Conservation (phyloP, 768 basidiomycete species). For the Cantharellus cinnabarinus region DNA sequence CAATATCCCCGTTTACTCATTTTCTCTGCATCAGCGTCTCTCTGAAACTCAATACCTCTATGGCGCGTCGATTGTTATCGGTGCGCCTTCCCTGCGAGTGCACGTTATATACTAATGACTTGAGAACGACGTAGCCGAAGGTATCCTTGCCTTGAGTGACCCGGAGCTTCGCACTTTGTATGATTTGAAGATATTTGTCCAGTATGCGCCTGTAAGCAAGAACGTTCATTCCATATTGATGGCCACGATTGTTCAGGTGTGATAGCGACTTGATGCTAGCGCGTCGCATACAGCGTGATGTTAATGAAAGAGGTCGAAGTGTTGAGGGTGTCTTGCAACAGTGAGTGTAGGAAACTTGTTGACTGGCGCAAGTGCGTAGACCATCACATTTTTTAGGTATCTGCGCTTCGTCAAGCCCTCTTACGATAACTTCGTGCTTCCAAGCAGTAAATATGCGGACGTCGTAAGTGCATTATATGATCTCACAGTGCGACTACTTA, state of each 20-base stretch:
- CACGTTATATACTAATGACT: conserved; percentile 13
- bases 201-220: conserved; percentile 14
- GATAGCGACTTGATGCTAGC: conserved; percentile 97
- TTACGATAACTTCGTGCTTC: conserved; percentile 83
- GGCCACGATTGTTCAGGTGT: conserved; percentile 22
- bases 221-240: not conserved
- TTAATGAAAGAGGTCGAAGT: conserved; percentile 66
- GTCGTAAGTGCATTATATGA: conserved; percentile 32
- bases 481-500: not conserved
- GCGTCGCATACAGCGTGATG: conserved; percentile 71
- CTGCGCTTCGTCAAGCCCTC: conserved; percentile 88
- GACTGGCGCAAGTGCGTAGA: not conserved
- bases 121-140: conserved; percentile 34
- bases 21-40: conserved; percentile 68
- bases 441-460: conserved; percentile 72
- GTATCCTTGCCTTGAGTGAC: conserved; percentile 79
- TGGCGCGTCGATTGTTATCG: conserved; percentile 81
- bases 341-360: conserved; percentile 22
- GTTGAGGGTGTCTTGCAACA: conserved; percentile 82
- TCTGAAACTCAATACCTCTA: conserved; percentile 74
- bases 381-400: conserved; percentile 31
- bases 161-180: conserved; percentile 59
- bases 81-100: conserved; percentile 14
- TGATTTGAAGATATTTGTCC: conserved; percentile 86
- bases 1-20: conserved; percentile 90